Evolutionary conservation across 1,284 basidiomycete species (phyloP), one percentile per base, ranked within the genome.

Genomic region (Rhodotorula glutinis): DNA sequence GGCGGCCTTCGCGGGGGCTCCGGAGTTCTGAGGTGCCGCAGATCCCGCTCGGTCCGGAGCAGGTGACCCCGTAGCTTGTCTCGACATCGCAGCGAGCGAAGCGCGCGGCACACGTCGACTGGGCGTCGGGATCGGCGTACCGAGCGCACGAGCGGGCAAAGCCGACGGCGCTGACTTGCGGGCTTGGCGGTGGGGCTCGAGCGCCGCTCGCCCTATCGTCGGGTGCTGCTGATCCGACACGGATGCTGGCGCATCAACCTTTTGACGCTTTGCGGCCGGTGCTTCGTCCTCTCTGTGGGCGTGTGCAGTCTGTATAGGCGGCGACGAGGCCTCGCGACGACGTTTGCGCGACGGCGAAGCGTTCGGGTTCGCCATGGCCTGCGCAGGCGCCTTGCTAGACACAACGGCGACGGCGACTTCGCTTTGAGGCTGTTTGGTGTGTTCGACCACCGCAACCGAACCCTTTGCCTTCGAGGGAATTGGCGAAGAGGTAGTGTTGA

Each of bases 61-160:
- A n/a, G 55, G 55, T 4, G 56, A 46, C 29, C 29, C 23, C 21
- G 19, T 29, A 4, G 30, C 43, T 17, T 23, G 30, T 5, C 8
- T 21, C 17, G 53, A 40, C 1, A 16, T n/a, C 4, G 47, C 58
- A 25, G 56, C 51, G 14, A 63, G 47, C 11, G 62, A 57, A 1
- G 62, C 62, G n/a, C 62, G 55, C 19, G 62, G 56, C 7, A 58
- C 44, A 1, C 46, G 47, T 11, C 58, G 58, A 10, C 23, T 17
- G 4, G 57, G 46, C 21, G 46, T 58, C 38, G 54, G 27, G 19
- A 19, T 29, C 25, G 17, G 29, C 16, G 29, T 10, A 0, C 19
- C 19, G 10, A 9, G 25, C 25, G 25, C 30, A 3, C 23, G 17
- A 11, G 38, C 33, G 23, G 8, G 53, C 53, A 40, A 14, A 16